Conservation (phyloP, 2,329 filamentous ascomycete genomes). For the Emergomyces africanus region DNA sequence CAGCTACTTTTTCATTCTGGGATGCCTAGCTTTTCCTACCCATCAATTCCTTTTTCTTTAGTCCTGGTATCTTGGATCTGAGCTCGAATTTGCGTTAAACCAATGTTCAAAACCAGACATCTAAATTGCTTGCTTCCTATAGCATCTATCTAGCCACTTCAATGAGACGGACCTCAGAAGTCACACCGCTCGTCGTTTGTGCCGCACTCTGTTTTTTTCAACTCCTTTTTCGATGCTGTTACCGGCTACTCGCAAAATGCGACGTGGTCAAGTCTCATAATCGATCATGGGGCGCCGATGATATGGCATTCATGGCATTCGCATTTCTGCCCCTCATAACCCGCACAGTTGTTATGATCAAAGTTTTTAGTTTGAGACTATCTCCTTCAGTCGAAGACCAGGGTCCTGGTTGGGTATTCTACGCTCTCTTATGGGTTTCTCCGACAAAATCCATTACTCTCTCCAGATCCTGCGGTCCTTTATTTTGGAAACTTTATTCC, state of each 20-base stretch:
- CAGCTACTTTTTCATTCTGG: not conserved
- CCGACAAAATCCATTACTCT: conserved; percentile 9
- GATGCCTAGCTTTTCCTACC: not conserved
- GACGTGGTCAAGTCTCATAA: conserved; percentile 5
- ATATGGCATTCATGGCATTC: conserved; percentile 13
- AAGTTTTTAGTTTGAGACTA: conserved; percentile 5
- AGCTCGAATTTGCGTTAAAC: not conserved
- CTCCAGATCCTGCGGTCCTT: conserved; percentile 8
- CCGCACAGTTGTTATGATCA: conserved; percentile 6
- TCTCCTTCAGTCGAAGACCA: conserved; percentile 1
- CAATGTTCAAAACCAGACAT: not conserved
- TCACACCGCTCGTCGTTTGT: conserved; percentile 8
- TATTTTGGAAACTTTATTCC: conserved; percentile 7
- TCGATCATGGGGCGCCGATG: conserved; percentile 10
- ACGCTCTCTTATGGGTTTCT: conserved; percentile 10
- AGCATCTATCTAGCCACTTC: not conserved
- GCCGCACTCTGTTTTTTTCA: conserved; percentile 8
- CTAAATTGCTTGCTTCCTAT: not conserved
- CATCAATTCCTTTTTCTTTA: not conserved
- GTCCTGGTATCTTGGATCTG: not conserved
- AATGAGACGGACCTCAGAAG: conserved; percentile 12
- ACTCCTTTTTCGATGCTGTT: conserved; percentile 8
- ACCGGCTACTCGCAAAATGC: conserved; percentile 6
- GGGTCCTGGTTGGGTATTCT: conserved; percentile 7
- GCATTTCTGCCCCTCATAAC: conserved; percentile 7